Evolutionary conservation across 2,329 filamentous ascomycete genomes (phyloP).

Genomic region (Arachnomyces sp.): DNA sequence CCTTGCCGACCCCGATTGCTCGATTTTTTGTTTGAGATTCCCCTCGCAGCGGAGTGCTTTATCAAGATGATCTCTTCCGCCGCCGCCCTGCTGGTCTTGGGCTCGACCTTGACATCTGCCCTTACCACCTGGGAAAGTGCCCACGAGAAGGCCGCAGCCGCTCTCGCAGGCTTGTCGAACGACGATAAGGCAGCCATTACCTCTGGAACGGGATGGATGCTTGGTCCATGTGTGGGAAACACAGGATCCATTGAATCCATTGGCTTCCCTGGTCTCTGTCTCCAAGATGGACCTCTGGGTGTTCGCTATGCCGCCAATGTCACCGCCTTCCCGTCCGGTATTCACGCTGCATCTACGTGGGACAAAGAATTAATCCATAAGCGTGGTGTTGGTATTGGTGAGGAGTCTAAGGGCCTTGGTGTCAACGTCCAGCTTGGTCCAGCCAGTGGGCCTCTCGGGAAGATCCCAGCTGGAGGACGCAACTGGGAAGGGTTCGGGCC

Average conservation of each 20-base stretch:
- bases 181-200: slow-evolving; percentile 22
- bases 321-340: slow-evolving; percentile 65
- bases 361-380: slow-evolving; percentile 47
- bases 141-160: background rate
- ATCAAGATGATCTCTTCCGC: no score
- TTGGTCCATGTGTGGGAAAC: slow-evolving; percentile 26
- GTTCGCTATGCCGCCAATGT: slow-evolving; percentile 60
- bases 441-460: slow-evolving; percentile 35
- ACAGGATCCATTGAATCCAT: slow-evolving; percentile 21
- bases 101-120: no score
- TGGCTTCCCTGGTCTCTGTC: slow-evolving; percentile 24
- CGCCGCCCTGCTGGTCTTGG: no score
- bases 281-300: slow-evolving; percentile 37
- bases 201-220: slow-evolving; percentile 21
- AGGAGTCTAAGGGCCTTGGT: slow-evolving; percentile 34
- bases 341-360: slow-evolving; percentile 59
- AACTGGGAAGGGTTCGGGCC: slow-evolving; percentile 39
- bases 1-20: no score
- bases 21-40: no score
- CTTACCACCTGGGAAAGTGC: background rate
- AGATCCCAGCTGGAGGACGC: slow-evolving; percentile 30
- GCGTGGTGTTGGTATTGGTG: slow-evolving; percentile 46
- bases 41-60: no score
- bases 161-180: background rate
- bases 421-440: slow-evolving; percentile 36